phyloP scores from a whole-genome alignment of 148 eudicot genomes.

The Polygonum aviculare region DNA sequence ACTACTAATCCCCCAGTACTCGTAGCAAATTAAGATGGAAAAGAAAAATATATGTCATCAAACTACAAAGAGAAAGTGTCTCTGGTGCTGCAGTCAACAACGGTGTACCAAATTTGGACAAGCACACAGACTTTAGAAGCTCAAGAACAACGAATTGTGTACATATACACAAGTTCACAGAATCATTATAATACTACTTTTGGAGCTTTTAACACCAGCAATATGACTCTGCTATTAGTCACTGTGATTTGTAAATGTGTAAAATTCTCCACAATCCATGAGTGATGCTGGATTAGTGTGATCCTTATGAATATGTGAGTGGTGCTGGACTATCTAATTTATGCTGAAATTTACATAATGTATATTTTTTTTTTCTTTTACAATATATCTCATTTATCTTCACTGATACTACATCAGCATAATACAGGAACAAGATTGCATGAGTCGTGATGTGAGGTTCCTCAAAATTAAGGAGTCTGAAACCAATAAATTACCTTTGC shows the following conservation, averaged over 20 bases:
- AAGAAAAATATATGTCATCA: background rate
- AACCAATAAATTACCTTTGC: slow-evolving; percentile 40
- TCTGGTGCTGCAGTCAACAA: background rate
- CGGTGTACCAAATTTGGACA: background rate
- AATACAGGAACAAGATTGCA: background rate
- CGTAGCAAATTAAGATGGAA: background rate
- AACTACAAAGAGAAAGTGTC: background rate
- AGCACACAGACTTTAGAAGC: background rate
- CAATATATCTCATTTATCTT: background rate
- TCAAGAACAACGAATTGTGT: background rate
- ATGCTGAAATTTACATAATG: background rate
- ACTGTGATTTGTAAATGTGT: background rate
- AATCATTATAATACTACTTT: background rate
- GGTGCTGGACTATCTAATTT: background rate
- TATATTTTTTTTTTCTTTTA: background rate
- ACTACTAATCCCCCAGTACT: background rate
- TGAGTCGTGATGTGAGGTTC: background rate
- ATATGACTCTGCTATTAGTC: background rate
- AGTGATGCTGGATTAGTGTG: background rate
- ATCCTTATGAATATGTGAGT: background rate
- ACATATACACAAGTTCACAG: background rate
- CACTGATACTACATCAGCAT: background rate
- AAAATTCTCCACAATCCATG: background rate
- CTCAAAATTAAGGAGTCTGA: background rate
- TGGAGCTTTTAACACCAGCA: background rate